These are phyloP conservation scores for Tubosaeta sp. DNA, from an alignment of 768 basidiomycete genomes.

Conservation along the genomic window DNA sequence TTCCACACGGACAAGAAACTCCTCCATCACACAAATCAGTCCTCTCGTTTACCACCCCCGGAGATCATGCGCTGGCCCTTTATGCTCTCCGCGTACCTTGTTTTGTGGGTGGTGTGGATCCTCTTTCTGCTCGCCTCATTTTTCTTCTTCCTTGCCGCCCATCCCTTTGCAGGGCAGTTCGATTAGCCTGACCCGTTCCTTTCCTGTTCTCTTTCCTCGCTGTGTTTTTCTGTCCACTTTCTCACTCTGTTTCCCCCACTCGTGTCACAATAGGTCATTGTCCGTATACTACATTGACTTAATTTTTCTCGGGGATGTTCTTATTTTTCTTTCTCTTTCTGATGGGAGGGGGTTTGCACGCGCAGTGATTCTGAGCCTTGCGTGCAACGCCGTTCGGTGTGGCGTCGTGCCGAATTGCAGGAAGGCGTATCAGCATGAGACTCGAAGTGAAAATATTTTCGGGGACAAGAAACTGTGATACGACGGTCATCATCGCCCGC, in stretches of 20 bases:
- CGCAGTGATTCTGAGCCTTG: not conserved
- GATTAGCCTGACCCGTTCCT: not conserved
- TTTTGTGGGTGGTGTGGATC: not conserved
- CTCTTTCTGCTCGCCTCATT: not conserved
- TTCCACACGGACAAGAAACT: constrained; percentile 24
- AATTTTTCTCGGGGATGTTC: constrained; percentile 9
- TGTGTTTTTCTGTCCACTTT: not conserved
- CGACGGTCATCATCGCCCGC: not conserved
- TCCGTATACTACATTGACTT: constrained; percentile 22
- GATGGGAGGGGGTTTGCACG: not conserved
- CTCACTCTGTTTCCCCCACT: not conserved
- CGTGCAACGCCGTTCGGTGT: not conserved
- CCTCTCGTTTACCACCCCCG: constrained; percentile 15
- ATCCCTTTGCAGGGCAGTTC: not conserved
- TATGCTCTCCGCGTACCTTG: not conserved
- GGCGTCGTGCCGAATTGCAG: no score
- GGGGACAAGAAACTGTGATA: not conserved
- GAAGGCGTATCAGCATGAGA: no score
- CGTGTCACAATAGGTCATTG: constrained; percentile 21
- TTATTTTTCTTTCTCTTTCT: not conserved
- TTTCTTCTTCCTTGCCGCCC: not conserved
- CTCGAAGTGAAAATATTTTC: no score
- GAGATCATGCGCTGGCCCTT: constrained; percentile 9
- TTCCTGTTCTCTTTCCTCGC: not conserved
- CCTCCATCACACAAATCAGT: constrained; percentile 13